These are phyloP conservation scores for Crucihimalaya himalaica DNA, from an alignment of 345 rosid genomes.

Conservation along the genomic window DNA sequence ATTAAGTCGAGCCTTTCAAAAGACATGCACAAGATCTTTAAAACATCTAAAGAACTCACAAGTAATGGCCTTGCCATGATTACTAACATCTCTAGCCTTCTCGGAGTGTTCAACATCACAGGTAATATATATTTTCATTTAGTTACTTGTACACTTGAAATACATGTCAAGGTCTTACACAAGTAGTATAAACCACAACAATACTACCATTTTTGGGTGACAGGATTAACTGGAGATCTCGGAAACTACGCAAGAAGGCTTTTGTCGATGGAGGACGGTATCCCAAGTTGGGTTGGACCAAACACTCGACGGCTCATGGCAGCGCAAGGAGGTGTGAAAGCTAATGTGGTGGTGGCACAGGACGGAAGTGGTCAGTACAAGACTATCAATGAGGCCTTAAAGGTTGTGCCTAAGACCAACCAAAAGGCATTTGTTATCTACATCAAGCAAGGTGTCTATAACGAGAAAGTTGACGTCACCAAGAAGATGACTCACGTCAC, in stretches of 20 bases:
- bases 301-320: slow-evolving; percentile 42
- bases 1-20: slow-evolving; percentile 44
- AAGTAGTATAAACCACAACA: background rate
- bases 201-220: background rate
- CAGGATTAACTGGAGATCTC: slow-evolving; percentile 22
- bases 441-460: slow-evolving; percentile 69
- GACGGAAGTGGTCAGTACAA: slow-evolving; percentile 73
- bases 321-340: slow-evolving; percentile 29
- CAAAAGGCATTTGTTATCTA: slow-evolving; percentile 52
- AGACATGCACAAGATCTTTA: slow-evolving; percentile 51
- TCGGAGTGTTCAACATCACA: slow-evolving; percentile 33
- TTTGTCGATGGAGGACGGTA: slow-evolving; percentile 26
- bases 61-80: slow-evolving; percentile 76
- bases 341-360: slow-evolving; percentile 59
- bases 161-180: background rate
- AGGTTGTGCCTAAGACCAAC: slow-evolving; percentile 41
- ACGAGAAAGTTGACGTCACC: slow-evolving; percentile 48
- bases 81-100: slow-evolving; percentile 41
- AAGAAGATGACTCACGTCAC: slow-evolving; percentile 46
- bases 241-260: slow-evolving; percentile 35
- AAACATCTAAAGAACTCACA: slow-evolving; percentile 50
- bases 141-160: background rate
- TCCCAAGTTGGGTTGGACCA: slow-evolving; percentile 52
- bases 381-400: slow-evolving; percentile 54
- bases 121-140: background rate